Evolutionary conservation across 139 green algal genomes (phyloP), one percentile per base, ranked within the genome.

Genomic region (Micractinium sp.): DNA sequence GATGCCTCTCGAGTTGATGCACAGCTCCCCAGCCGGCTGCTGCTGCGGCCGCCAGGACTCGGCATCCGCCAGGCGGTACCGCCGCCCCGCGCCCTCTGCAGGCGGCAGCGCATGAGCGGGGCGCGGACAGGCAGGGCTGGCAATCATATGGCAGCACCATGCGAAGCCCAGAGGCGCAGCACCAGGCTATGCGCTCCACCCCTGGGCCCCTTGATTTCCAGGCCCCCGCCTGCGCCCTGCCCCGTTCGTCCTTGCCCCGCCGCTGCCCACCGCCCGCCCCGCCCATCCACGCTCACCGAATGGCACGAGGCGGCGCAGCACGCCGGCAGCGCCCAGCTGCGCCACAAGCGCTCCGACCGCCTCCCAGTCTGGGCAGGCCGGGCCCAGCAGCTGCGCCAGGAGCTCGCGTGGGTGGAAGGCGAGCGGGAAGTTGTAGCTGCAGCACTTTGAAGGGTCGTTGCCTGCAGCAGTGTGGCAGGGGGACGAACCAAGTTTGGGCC

Each of bases 361-460:
- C n/a, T 53, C 27, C 67, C 67, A 88, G 39, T 80, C 83, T 16
- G 20, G 36, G 23, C 78, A 36, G 27, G 66, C 79, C 7, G 27
- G 27, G 31, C 31, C n/a, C 66, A 88, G 61, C 67, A 88, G 38
- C 29, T 80, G 27, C n/a, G n/a, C 39, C 18, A 88, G 67, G 19
- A 66, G 29, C 9, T 67, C 15, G 60, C 15, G 67, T 25, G 83
- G 83, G 67, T 79, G 81, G 80, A 47, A 85, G 53, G 36, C 35
- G 18, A 53, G 80, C 53, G 82, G 36, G 63, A 88, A 88, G 67
- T 88, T 88, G 83, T 88, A 88, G 12, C 15, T 31, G 23, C 67
- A 81, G 69, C 63, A 69, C 67, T 29, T 27, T 14, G 36, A 19
- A 0, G 83, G 67, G 67, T 88, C 66, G 83, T 88, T 88, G 83